These are phyloP conservation scores for Acmispon strigosus DNA, from an alignment of 306 rosid genomes.

Conservation along the genomic window DNA sequence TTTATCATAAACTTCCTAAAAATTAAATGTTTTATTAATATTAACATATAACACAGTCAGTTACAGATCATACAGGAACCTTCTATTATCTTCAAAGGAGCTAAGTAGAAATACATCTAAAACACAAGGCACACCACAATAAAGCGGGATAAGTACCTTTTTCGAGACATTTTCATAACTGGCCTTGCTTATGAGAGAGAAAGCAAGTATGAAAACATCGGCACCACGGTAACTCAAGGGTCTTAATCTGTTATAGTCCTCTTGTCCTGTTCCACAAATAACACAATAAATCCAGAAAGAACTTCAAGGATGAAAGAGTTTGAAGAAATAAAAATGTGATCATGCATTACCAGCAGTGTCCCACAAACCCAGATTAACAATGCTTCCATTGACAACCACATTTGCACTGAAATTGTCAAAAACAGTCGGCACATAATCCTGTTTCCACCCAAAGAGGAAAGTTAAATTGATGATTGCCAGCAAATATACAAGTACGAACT, in stretches of 20 bases:
- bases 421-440: slow-evolving; percentile 97
- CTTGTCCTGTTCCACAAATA: slow-evolving; percentile 51
- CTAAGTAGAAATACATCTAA: neutral
- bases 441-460: slow-evolving; percentile 34
- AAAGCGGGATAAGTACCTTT: slow-evolving; percentile 30
- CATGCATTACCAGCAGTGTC: slow-evolving; percentile 89
- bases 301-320: neutral
- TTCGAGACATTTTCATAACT: slow-evolving; percentile 68
- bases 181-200: slow-evolving; percentile 68
- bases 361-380: slow-evolving; percentile 98
- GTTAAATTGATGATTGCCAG: neutral
- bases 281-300: slow-evolving; percentile 34
- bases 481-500: neutral
- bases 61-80: neutral
- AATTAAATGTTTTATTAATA: slow-evolving; percentile 1
- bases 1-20: neutral
- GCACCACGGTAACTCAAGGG: slow-evolving; percentile 74
- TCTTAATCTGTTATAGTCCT: slow-evolving; percentile 65
- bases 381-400: slow-evolving; percentile 94
- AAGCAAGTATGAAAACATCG: slow-evolving; percentile 62
- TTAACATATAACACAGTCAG: neutral
- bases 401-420: slow-evolving; percentile 98
- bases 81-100: neutral
- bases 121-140: neutral
- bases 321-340: neutral